Base-by-base conservation (phyloP, 1,139 yeast genomes). In the Candida sp. region DNA sequence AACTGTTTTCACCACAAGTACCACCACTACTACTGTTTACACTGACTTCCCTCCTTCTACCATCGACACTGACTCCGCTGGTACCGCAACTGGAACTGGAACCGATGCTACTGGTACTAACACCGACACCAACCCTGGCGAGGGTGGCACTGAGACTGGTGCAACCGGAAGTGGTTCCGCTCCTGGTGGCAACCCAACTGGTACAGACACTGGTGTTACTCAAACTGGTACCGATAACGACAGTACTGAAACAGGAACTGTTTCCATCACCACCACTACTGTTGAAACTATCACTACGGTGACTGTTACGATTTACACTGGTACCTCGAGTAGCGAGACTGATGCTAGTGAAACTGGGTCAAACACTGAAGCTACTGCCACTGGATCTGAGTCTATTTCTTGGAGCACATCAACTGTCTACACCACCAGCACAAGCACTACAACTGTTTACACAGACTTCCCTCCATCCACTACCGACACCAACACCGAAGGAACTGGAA, bases 11-110 rank as follows among this genome's bases (percentile, higher is more conserved):
- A 33, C 28, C 3, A 34, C 44, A 34, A 31, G 34, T 27, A 23
- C 49, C n/a, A 25, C 22, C 27, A 52, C 42, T 3, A 46, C 42
- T 3, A 46, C 53, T 12, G 58, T 46, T 30, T 57, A 40, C 7
- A 28, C 38, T 34, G 38, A n/a, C 22, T 7, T 28, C 31, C 31
- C 31, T 28, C 31, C 27, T 25, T 7, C 26, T 31, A 26, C 23
- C 28, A 27, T 3, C 31, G 45, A 26, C 33, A n/a, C 49, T 42
- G 34, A 42, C 33, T 23, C 49, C 7, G 27, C 45, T 34, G 42
- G 12, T 33, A 3, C 35, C 12, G 8, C 31, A 28, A 28, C 31
- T 28, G 31, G 31, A 28, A 34, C 35, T 33, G 17, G 17, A 11
- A 33, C 35, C 6, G 11, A 9, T 9, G 7, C 32, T 30, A 30